A percentile compares a stretch with the other conserved stretches of the same genome.
Conservation (phyloP, 2,329 filamentous ascomycete genomes). For the Colletotrichum sp. region DNA sequence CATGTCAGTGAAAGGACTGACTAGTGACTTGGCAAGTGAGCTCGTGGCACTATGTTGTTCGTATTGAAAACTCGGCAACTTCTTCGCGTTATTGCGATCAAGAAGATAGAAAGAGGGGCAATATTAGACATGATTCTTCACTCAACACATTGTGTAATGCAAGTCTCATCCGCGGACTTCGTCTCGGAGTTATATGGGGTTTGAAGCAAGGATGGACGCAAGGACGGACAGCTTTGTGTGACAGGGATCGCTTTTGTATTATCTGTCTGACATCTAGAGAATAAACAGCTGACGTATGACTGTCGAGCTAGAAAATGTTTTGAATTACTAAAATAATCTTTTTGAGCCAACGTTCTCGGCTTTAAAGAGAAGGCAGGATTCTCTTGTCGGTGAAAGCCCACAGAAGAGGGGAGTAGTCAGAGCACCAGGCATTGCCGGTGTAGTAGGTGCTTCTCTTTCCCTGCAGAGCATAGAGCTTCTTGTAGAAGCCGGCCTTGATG, state of each 20-base stretch:
- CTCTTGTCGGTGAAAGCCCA: constrained; percentile 19
- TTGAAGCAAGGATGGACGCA: neutral
- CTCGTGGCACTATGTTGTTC: neutral
- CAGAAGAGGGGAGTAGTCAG: constrained; percentile 21
- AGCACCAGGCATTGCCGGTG: constrained; percentile 14
- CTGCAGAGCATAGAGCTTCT: constrained; percentile 16
- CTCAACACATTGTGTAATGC: neutral
- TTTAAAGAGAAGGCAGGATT: neutral
- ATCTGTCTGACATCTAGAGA: neutral
- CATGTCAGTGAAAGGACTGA: neutral
- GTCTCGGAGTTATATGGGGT: no score
- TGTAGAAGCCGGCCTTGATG: constrained; percentile 17
- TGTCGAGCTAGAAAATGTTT: neutral
- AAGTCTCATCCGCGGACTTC: neutral
- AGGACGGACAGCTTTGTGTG: neutral
- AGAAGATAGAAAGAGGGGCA: neutral
- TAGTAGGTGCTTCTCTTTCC: constrained; percentile 15
- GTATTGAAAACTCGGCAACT: neutral
- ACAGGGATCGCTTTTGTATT: neutral
- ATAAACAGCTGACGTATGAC: constrained; percentile 25
- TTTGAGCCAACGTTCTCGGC: neutral
- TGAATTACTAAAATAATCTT: neutral
- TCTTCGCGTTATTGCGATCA: neutral
- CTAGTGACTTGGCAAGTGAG: neutral
- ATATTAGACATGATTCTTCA: neutral